phyloP scores from a whole-genome alignment of 108 stramenopile species.

The Thalassiosira profunda region DNA sequence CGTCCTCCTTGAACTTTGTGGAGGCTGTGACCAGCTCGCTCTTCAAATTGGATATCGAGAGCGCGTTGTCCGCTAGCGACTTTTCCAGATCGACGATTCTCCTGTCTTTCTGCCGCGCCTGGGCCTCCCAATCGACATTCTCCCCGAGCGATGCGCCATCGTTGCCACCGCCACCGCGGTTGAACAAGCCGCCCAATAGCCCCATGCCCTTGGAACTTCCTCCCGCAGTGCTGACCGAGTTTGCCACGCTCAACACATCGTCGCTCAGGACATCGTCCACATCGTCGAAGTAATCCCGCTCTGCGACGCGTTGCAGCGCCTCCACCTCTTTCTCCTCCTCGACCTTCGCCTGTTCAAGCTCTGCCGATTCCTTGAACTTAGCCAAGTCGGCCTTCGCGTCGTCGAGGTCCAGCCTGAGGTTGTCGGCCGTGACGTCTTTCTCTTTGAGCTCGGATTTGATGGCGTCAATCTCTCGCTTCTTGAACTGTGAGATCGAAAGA shows the following conservation, averaged over 20 bases:
- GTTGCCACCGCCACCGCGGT: no score
- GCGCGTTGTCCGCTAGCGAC: conserved; percentile 31
- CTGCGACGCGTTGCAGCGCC: conserved; percentile 27
- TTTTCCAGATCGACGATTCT: conserved; percentile 33
- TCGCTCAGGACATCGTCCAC: conserved; percentile 1
- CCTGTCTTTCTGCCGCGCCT: conserved; percentile 29
- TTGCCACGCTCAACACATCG: not conserved
- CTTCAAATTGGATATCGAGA: conserved; percentile 37
- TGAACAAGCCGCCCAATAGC: conserved; percentile 24
- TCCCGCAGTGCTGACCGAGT: not conserved
- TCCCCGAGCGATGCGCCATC: conserved; percentile 4
- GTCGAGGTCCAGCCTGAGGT: conserved; percentile 15
- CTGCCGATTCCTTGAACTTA: conserved; percentile 24
- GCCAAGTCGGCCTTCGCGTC: conserved; percentile 32
- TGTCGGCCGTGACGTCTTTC: conserved; percentile 11
- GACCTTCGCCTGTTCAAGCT: conserved; percentile 13
- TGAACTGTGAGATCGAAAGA: conserved; percentile 2
- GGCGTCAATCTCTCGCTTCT: conserved; percentile 43
- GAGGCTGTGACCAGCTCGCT: conserved; percentile 30
- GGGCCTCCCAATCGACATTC: conserved; percentile 25
- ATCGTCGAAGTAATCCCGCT: conserved; percentile 44
- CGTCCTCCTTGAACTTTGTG: conserved; percentile 44
- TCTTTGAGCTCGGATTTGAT: conserved; percentile 35
- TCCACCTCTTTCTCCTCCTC: conserved; percentile 28
- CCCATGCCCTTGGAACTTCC: conserved; percentile 4